Conservation (phyloP, 306 rosid genomes). For the Trifolium pratense region DNA sequence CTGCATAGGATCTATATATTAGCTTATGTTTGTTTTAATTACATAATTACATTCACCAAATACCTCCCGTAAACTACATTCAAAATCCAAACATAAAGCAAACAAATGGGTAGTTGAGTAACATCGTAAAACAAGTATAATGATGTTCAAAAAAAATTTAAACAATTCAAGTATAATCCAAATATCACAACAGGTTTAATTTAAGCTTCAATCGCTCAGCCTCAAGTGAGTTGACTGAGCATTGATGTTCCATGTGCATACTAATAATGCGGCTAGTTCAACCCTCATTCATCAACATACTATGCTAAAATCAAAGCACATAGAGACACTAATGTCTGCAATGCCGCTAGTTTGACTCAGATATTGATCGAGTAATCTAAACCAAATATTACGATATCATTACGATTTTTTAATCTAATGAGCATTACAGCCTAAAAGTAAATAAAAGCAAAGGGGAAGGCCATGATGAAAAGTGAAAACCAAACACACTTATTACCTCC, state of each 20-base stretch:
- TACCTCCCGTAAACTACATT: constrained; percentile 4
- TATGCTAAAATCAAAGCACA: too few species aligned
- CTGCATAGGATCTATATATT: constrained; percentile 57
- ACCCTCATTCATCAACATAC: too few species aligned
- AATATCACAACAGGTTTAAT: not conserved
- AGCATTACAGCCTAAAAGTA: not conserved
- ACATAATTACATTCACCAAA: constrained; percentile 34
- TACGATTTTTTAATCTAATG: not conserved
- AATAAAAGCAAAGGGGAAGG: not conserved
- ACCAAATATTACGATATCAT: constrained; percentile 15
- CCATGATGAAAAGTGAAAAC: not conserved
- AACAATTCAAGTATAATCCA: not conserved
- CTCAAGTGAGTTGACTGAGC: not conserved
- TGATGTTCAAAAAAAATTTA: constrained; percentile 2
- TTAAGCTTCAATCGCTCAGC: constrained; percentile 26
- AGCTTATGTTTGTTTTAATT: constrained; percentile 29
- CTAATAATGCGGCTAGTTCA: not conserved
- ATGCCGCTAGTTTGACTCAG: constrained; percentile 1
- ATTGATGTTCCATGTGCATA: not conserved
- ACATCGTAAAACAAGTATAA: constrained; percentile 5
- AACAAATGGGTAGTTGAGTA: constrained; percentile 16
- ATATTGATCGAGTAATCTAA: constrained; percentile 7
- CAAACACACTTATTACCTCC: constrained; percentile 3
- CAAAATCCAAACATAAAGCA: constrained; percentile 32
- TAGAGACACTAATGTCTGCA: too few species aligned